Base-by-base conservation (phyloP, 768 basidiomycete species). In the Amanita jacksonii region DNA sequence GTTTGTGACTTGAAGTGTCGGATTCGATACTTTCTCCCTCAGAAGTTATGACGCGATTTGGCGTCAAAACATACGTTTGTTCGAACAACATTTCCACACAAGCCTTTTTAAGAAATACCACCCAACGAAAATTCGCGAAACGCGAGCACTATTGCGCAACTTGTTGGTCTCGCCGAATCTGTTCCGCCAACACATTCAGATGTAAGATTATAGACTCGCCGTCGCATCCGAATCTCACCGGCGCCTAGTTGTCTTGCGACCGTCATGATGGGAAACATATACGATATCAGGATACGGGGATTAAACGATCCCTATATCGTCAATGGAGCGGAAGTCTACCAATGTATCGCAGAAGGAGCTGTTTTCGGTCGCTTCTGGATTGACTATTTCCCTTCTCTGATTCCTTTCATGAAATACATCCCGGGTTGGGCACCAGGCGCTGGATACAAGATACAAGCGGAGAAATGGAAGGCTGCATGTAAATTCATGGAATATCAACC, bases 401-500 rank as follows among this genome's bases (percentile, higher is more conserved):
- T 37, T 39, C 40, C 13, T 12, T 36, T 28, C 44, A 35, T 58
- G 16, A 52, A 53, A 43, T 53, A 53, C 31, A 30, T 56, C 13
- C 57, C 57, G 6, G 37, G 41, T 12, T 58, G 57, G 57, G 13
- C 69, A 1, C 70, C 70, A 10, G 71, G 70, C 1, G 63, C 65
- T 4, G 57, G 58, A 6, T 73, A 70, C 48, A 53, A 67, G 48
- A 60, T 52, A 37, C 57, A 53, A 37, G 71, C 67, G 3, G 51
- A 57, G 13, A 39, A 48, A n/a, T 66, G 64, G 60, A 53, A 57
- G 19, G 50, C 49, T 30, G 49, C 51, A 8, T 52, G 55, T 7
- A 45, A 46, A 4, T 54, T 57, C 8, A 50, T 66, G 48, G 48
- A 57, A n/a, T 57, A 68, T 13, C 49, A 52, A 5, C 65, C 69